These are phyloP conservation scores for Zoysia japonica DNA, from an alignment of 176 grass and related monocot genomes.

Conservation along the genomic window DNA sequence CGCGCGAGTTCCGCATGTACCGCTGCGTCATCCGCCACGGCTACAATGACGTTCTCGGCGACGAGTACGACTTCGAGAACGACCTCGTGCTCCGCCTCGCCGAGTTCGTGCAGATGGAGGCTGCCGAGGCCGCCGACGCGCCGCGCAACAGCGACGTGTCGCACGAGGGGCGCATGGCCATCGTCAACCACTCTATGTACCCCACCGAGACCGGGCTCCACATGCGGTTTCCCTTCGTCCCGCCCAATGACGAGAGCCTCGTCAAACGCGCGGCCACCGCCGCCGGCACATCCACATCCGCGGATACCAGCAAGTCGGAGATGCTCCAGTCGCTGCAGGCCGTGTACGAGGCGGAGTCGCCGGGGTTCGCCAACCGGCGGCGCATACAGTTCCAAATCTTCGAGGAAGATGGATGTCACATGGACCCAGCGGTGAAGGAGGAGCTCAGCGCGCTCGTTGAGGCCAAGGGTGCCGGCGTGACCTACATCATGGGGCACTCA, in stretches of 20 bases:
- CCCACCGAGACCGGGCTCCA: slow-evolving; percentile 29
- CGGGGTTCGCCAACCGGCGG: slow-evolving; percentile 28
- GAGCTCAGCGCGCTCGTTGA: slow-evolving; percentile 46
- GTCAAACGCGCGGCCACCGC: slow-evolving; percentile 36
- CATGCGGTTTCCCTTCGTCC: slow-evolving; percentile 9
- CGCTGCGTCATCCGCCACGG: slow-evolving; percentile 68
- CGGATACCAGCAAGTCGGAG: slow-evolving; percentile 36
- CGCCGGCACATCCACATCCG: not conserved
- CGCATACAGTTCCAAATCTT: slow-evolving; percentile 50
- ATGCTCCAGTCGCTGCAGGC: slow-evolving; percentile 49
- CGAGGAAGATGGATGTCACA: not conserved
- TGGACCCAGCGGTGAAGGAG: slow-evolving; percentile 42
- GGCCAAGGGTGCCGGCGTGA: slow-evolving; percentile 57
- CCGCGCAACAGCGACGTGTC: slow-evolving; percentile 27
- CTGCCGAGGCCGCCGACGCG: slow-evolving; percentile 11
- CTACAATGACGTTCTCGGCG: slow-evolving; percentile 64
- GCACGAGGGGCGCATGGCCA: slow-evolving; percentile 59
- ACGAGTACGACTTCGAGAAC: slow-evolving; percentile 69
- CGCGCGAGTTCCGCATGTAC: slow-evolving; percentile 60
- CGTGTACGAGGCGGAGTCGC: slow-evolving; percentile 57
- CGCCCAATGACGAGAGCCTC: slow-evolving; percentile 21
- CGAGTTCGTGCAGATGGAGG: slow-evolving; percentile 72
- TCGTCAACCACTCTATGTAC: slow-evolving; percentile 38
- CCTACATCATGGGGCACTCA: slow-evolving; percentile 71
- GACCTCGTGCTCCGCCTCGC: slow-evolving; percentile 65